Conservation (phyloP, 2,329 filamentous ascomycete genomes). For the Fonsecaea nubica region DNA sequence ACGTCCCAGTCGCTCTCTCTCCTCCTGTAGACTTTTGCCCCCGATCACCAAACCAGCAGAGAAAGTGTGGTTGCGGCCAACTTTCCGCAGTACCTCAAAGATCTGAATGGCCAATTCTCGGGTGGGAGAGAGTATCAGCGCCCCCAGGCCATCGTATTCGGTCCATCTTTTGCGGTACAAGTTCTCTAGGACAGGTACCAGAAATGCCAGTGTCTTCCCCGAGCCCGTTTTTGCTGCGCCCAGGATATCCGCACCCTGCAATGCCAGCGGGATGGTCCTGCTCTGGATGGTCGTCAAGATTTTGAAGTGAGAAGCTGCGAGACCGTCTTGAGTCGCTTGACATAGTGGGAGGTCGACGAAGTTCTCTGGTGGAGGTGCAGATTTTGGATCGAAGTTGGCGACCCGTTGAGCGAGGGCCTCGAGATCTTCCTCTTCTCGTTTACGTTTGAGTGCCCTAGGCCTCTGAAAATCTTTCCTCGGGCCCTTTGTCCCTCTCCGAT, state of each 20-base stretch:
- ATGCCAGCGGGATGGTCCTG: conserved; percentile 82
- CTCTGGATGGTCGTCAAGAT: conserved; percentile 90
- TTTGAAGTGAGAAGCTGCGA: conserved; percentile 87
- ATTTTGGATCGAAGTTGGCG: conserved; percentile 50
- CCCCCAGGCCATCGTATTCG: conserved; percentile 87
- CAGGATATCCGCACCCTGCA: conserved; percentile 86
- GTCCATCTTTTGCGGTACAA: conserved; percentile 89
- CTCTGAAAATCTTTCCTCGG: conserved; percentile 21
- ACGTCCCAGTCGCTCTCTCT: conserved; percentile 79
- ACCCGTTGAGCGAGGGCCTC: conserved; percentile 51
- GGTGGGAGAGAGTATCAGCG: conserved; percentile 90
- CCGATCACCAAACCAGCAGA: conserved; percentile 93
- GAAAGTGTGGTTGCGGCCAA: conserved; percentile 87
- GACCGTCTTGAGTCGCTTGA: conserved; percentile 75
- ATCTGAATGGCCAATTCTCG: conserved; percentile 96
- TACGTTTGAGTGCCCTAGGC: conserved; percentile 51
- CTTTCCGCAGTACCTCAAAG: conserved; percentile 89
- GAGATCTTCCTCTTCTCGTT: conserved; percentile 54
- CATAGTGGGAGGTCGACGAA: conserved; percentile 90
- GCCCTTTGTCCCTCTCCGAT: conserved; percentile 18
- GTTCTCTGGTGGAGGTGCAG: conserved; percentile 61
- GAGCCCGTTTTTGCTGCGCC: conserved; percentile 95
- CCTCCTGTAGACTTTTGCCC: conserved; percentile 86
- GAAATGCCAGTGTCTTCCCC: conserved; percentile 92
- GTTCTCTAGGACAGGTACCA: conserved; percentile 90